Base-by-base conservation (phyloP, 1,139 yeast species). In the Yamadazyma pseudoaaseri region DNA sequence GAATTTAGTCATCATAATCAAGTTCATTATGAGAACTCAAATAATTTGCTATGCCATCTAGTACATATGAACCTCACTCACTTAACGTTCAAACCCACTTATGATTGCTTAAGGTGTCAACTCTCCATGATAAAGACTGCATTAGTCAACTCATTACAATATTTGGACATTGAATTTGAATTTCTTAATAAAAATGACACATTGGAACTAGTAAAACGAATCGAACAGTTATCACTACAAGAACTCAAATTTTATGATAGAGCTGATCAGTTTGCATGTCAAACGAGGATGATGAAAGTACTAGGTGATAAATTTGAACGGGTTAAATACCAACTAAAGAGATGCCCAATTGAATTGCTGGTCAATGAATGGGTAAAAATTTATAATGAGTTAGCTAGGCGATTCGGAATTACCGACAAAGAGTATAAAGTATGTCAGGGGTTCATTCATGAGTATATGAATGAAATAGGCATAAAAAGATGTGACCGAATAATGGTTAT, bases 1-100 rank as follows among this genome's bases (percentile, higher is more conserved):
- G 47, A 45, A 28, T 44, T 37, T 26, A 45, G 49, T 30, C 50
- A 45, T 27, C 31, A 28, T n/a, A 30, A 42, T 26, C 33, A 38
- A 16, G 15, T 15, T 3, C 49, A 45, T 33, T 40, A 33, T 30
- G 25, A 26, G 8, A 45, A 37, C 25, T 11, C 24, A 8, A 18
- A 26, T 5, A 43, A 36, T 25, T 18, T 45, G 6, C 29, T 45
- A 3, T 13, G 26, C 3, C 35, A 35, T 15, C 11, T 45, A 16
- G 21, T 27, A 3, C 9, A 6, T 25, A 7, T 22, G 7, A 31
- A 31, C 9, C 20, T 45, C 3, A 29, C 22, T 3, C 21, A 22
- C 4, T 27, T 45, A 12, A 22, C 22, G 5, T 27, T 42, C 7
- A 33, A 18, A 1, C 50, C 50, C 4, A 45, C 50, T 1, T 42